These are phyloP conservation scores for Emmonsiellopsis sp. DNA, from an alignment of 2,329 filamentous ascomycete species.

Conservation along the genomic window DNA sequence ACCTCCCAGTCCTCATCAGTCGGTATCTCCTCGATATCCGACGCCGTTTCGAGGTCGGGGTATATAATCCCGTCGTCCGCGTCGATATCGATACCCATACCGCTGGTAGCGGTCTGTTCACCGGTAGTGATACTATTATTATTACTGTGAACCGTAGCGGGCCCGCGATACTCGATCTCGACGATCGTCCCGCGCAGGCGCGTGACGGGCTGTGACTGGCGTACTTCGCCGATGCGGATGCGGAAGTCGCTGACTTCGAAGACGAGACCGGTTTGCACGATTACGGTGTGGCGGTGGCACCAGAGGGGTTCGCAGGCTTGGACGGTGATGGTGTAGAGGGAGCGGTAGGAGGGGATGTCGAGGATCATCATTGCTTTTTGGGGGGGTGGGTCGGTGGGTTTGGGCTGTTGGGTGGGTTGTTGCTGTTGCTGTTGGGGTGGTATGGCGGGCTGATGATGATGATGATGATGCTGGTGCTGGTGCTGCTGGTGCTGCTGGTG, in stretches of 20 bases:
- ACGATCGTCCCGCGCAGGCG: slow-evolving; percentile 34
- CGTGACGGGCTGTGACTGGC: slow-evolving; percentile 29
- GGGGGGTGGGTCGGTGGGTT: slow-evolving; percentile 3
- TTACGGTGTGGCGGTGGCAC: slow-evolving; percentile 31
- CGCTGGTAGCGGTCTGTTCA: too few species aligned
- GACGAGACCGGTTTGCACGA: slow-evolving; percentile 26
- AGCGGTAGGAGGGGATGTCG: slow-evolving; percentile 23
- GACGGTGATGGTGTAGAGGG: slow-evolving; percentile 32
- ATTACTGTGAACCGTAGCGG: slow-evolving; percentile 4
- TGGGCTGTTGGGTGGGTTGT: slow-evolving; percentile 1
- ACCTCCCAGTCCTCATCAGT: slow-evolving; percentile 28
- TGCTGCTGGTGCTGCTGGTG: not conserved
- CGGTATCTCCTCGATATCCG: slow-evolving; percentile 7
- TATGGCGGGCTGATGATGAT: not conserved
- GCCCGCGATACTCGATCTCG: slow-evolving; percentile 36
- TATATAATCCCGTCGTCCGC: not conserved
- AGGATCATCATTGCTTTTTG: slow-evolving; percentile 34
- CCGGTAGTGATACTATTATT: too few species aligned
- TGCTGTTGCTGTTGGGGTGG: not conserved
- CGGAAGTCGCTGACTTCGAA: slow-evolving; percentile 37
- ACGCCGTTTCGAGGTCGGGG: not conserved
- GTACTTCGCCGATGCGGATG: slow-evolving; percentile 34
- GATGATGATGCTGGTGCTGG: not conserved
- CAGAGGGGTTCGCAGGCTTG: slow-evolving; percentile 35
- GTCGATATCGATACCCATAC: not conserved